Conservation (phyloP, 495 filamentous ascomycete genomes). For the Penicillium paradoxum region DNA sequence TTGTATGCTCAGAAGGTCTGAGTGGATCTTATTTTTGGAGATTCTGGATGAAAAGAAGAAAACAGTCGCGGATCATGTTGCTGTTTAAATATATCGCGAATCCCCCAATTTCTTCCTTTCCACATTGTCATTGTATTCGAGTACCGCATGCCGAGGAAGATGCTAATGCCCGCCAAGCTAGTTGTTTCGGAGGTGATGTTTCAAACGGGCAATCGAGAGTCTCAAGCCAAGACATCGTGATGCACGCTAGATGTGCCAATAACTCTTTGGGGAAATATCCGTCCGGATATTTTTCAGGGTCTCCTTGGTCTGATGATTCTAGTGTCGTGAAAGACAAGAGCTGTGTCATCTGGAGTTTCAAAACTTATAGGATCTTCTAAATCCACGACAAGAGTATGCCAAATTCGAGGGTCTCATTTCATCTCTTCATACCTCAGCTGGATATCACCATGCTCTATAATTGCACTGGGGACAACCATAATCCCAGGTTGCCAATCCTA, state of each 20-base stretch:
- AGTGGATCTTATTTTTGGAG: not conserved
- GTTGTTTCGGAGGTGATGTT: not conserved
- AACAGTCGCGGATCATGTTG: not conserved
- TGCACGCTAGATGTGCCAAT: not conserved
- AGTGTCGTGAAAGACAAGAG: not conserved
- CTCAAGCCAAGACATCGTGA: not conserved
- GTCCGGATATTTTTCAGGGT: not conserved
- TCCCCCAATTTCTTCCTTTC: not conserved
- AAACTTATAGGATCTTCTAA: not conserved
- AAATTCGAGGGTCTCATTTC: no score
- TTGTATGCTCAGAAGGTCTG: not conserved
- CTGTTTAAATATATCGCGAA: not conserved
- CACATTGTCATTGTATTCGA: not conserved
- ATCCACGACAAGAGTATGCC: no score
- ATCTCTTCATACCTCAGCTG: no score
- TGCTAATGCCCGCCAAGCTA: not conserved
- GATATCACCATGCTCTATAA: no score
- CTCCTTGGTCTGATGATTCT: not conserved
- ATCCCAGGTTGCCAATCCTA: no score
- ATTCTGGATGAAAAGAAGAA: not conserved
- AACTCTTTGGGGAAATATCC: not conserved
- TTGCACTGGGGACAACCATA: no score
- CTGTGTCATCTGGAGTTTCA: not conserved
- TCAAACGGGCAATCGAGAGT: not conserved
- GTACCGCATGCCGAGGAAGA: not conserved